A percentile compares a stretch with the other conserved stretches of the same genome.
Conservation (phyloP, 2,329 filamentous ascomycete species). For the Onygenales sp. region DNA sequence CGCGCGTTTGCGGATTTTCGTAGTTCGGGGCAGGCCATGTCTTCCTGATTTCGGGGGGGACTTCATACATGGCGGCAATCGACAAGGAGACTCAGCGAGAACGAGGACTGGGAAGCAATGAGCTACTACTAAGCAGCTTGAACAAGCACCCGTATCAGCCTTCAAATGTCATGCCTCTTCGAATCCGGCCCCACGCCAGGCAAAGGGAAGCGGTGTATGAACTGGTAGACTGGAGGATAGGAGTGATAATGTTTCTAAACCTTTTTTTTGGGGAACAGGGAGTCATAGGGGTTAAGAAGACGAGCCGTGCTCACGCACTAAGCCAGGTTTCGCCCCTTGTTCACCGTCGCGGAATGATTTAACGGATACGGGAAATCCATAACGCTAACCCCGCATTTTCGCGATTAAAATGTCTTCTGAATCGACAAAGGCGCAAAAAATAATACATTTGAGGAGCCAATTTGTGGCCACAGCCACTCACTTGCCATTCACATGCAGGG, state of each 20-base stretch:
- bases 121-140: background rate
- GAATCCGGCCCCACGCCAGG: background rate
- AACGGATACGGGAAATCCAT: background rate
- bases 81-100: background rate
- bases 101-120: background rate
- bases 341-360: background rate
- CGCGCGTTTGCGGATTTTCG: conserved; percentile 16
- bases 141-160: background rate
- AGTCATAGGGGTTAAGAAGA: background rate
- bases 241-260: background rate
- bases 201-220: background rate
- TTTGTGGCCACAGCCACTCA: no score
- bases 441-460: no score
- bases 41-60: conserved; percentile 3
- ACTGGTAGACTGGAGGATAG: background rate
- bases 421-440: no score
- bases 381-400: background rate
- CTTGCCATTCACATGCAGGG: background rate
- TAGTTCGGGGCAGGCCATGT: conserved; percentile 21
- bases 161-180: background rate
- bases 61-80: background rate
- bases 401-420: no score
- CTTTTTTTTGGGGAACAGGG: background rate
- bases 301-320: background rate
- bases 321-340: no score